These are phyloP conservation scores for Spiromastix sp. DNA, from an alignment of 2,329 filamentous ascomycete species.

Conservation along the genomic window DNA sequence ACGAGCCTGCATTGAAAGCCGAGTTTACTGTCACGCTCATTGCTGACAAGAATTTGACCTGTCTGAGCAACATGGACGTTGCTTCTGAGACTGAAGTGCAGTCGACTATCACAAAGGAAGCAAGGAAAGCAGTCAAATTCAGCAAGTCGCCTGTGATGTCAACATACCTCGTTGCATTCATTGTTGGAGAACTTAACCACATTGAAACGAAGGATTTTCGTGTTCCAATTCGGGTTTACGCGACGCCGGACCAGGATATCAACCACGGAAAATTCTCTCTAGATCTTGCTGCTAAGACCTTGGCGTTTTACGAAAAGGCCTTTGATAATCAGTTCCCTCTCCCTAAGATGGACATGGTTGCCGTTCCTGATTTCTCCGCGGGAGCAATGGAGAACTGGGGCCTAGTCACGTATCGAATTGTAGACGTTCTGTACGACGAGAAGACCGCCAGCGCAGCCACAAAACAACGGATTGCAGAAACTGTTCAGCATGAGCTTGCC, in stretches of 20 bases:
- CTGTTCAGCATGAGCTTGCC: constrained; percentile 91
- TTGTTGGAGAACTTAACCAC: constrained; percentile 86
- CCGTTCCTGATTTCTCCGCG: constrained; percentile 89
- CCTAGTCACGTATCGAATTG: constrained; percentile 85
- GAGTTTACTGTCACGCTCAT: constrained; percentile 85
- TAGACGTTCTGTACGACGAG: constrained; percentile 83
- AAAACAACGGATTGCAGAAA: constrained; percentile 88
- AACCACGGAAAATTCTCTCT: constrained; percentile 86
- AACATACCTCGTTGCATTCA: constrained; percentile 88
- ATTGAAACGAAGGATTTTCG: constrained; percentile 89
- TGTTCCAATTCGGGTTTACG: constrained; percentile 87
- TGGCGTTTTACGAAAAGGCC: constrained; percentile 91
- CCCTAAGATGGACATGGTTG: constrained; percentile 94
- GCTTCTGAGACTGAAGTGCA: constrained; percentile 64
- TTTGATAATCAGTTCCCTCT: constrained; percentile 81
- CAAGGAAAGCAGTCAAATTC: constrained; percentile 82
- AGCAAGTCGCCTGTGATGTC: constrained; percentile 91
- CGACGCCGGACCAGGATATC: constrained; percentile 79
- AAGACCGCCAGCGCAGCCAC: constrained; percentile 79
- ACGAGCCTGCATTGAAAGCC: constrained; percentile 89
- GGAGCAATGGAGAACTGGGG: constrained; percentile 99
- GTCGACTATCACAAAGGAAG: constrained; percentile 50
- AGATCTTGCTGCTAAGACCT: constrained; percentile 76
- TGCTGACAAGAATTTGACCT: constrained; percentile 82
- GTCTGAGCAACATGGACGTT: constrained; percentile 94